Conservation (phyloP, 2,329 filamentous ascomycete species). For the Tolypocladium endophyticum region DNA sequence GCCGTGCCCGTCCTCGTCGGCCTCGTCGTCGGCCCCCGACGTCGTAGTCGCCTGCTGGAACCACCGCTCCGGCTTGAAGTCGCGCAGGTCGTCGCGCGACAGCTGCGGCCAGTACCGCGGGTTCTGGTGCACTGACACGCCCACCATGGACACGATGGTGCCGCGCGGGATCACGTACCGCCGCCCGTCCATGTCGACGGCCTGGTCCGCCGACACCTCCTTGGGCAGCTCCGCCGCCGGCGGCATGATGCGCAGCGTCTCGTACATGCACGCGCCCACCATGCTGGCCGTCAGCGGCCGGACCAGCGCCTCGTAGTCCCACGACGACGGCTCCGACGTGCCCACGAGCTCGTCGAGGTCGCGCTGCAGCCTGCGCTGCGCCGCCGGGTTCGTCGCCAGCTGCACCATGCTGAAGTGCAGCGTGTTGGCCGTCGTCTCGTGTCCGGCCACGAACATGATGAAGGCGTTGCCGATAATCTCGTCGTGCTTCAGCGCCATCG, state of each 20-base stretch:
- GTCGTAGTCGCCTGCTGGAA: constrained; percentile 27
- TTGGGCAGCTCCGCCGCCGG: constrained; percentile 67
- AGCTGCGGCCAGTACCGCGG: constrained; percentile 60
- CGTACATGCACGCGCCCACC: constrained; percentile 66
- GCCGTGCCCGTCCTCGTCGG: constrained; percentile 24
- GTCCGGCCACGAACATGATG: constrained; percentile 60
- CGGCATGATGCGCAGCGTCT: constrained; percentile 63
- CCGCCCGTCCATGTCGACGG: constrained; percentile 47
- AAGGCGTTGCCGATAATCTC: constrained; percentile 68
- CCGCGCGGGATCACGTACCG: constrained; percentile 47
- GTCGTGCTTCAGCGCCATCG: constrained; percentile 37
- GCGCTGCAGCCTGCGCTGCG: constrained; percentile 55
- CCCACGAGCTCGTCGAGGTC: constrained; percentile 59
- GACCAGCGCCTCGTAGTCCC: constrained; percentile 62
- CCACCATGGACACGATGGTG: constrained; percentile 44
- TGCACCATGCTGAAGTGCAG: constrained; percentile 61
- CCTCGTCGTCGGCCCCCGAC: constrained; percentile 14
- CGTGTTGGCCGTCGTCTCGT: constrained; percentile 70
- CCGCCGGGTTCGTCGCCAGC: constrained; percentile 53
- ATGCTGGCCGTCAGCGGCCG: constrained; percentile 57
- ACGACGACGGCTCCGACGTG: constrained; percentile 44
- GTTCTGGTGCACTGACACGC: constrained; percentile 51
- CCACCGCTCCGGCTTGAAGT: constrained; percentile 68
- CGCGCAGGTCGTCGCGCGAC: constrained; percentile 46
- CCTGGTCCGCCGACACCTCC: constrained; percentile 40